phyloP scores from a whole-genome alignment of 2,329 filamentous ascomycete genomes.

The Fusarium oxysporum region DNA sequence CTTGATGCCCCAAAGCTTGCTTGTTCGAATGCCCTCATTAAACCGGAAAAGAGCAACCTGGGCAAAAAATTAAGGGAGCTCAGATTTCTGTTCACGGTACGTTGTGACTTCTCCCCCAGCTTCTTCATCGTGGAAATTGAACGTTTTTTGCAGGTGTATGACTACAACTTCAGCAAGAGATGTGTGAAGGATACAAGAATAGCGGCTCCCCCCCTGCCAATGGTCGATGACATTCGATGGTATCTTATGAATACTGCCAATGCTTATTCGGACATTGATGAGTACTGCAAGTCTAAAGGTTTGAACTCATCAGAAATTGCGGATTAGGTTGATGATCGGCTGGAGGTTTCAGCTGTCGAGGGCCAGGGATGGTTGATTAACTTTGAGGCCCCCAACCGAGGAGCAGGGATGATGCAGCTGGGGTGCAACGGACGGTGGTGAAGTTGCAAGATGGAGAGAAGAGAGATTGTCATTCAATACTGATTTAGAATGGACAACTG shows the following conservation, averaged over 20 bases:
- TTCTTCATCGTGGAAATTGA: not conserved
- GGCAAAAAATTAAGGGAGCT: not conserved
- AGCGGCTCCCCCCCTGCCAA: not conserved
- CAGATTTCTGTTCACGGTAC: not conserved
- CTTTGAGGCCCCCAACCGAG: slow-evolving; percentile 26
- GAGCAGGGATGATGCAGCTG: slow-evolving; percentile 15
- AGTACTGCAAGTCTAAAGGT: not conserved
- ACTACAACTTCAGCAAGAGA: not conserved
- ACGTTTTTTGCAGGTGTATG: not conserved
- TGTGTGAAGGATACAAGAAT: not conserved
- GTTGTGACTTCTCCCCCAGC: not conserved
- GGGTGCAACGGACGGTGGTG: not conserved
- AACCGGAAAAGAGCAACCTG: not conserved
- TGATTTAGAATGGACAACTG: too few relatives aligned
- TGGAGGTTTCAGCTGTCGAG: not conserved
- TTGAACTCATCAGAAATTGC: not conserved
- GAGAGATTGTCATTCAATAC: not conserved
- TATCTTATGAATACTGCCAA: not conserved
- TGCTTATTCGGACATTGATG: not conserved
- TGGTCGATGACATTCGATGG: not conserved
- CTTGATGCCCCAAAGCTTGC: not conserved
- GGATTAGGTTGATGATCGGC: not conserved
- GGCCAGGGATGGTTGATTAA: not conserved
- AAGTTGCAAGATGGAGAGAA: not conserved
- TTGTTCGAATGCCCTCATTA: not conserved